Conservation (phyloP, 306 rosid genomes). For the Quercus berberidifolia region DNA sequence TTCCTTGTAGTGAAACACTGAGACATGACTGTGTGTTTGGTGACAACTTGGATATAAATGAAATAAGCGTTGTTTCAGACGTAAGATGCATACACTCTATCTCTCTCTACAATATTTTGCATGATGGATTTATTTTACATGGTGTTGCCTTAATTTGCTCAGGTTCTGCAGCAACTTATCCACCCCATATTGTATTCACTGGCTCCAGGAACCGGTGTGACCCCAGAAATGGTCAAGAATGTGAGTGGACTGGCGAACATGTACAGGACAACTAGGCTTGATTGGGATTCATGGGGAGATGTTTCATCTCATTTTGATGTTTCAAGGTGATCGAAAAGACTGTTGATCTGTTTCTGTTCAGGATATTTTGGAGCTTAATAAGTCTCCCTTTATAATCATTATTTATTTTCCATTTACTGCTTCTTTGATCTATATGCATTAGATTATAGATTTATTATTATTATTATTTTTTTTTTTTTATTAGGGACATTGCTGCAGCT, state of each 20-base stretch:
- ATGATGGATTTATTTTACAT: slow-evolving; percentile 1
- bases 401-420: slow-evolving; percentile 11
- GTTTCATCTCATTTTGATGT: slow-evolving; percentile 69
- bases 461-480: neutral
- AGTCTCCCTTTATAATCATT: neutral
- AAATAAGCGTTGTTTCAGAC: slow-evolving; percentile 11
- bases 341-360: neutral
- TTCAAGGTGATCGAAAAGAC: slow-evolving; percentile 50
- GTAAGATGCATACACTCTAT: slow-evolving; percentile 29
- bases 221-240: slow-evolving; percentile 71
- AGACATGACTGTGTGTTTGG: slow-evolving; percentile 96
- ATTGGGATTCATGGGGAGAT: slow-evolving; percentile 84
- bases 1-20: slow-evolving; percentile 39
- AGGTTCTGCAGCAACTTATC: slow-evolving; percentile 65
- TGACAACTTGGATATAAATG: slow-evolving; percentile 73
- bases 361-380: neutral
- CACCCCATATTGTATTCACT: slow-evolving; percentile 71
- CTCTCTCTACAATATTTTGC: neutral
- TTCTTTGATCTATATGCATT: slow-evolving; percentile 1
- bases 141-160: slow-evolving; percentile 11
- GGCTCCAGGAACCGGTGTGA: slow-evolving; percentile 28
- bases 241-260: slow-evolving; percentile 72
- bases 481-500: slow-evolving; percentile 61
- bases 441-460: neutral
- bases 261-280: slow-evolving; percentile 91